These are phyloP conservation scores for Hsuehochloa calcarea DNA, from an alignment of 176 grass and related monocot species.

Conservation along the genomic window DNA sequence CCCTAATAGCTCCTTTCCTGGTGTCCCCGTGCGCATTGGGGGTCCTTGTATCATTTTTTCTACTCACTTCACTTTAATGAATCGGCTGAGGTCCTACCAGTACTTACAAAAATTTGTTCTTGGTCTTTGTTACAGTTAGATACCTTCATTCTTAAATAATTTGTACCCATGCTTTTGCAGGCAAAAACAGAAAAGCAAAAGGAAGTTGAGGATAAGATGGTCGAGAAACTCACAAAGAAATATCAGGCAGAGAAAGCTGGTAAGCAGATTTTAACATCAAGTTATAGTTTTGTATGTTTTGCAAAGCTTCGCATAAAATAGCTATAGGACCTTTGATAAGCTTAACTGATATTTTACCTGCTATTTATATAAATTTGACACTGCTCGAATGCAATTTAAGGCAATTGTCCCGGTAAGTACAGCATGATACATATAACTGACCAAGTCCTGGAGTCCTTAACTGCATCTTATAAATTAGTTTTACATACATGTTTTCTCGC, in stretches of 20 bases:
- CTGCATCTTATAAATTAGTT: not conserved
- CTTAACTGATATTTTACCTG: not conserved
- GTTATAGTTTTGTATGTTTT: not conserved
- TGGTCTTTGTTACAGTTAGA: not conserved
- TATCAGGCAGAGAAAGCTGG: slow-evolving; percentile 46
- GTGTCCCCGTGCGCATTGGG: not conserved
- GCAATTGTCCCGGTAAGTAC: not conserved
- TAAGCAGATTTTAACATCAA: not conserved
- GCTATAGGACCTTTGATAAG: not conserved
- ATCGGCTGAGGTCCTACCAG: not conserved
- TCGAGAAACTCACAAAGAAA: slow-evolving; percentile 26
- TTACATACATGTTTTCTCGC: not conserved
- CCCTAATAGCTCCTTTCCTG: not conserved
- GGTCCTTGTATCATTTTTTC: not conserved
- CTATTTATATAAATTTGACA: not conserved
- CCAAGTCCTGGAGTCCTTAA: not conserved
- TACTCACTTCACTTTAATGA: not conserved
- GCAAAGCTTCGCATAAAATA: not conserved
- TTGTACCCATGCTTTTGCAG: slow-evolving; percentile 6
- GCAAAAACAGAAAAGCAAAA: slow-evolving; percentile 33
- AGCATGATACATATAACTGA: not conserved
- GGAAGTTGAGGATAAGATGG: slow-evolving; percentile 38
- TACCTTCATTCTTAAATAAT: slow-evolving; percentile 5
- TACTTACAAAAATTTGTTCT: not conserved
- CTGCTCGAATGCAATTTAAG: not conserved